Base-by-base conservation (phyloP, 805 yeast species). In the Cyberlindnera meyerae region DNA sequence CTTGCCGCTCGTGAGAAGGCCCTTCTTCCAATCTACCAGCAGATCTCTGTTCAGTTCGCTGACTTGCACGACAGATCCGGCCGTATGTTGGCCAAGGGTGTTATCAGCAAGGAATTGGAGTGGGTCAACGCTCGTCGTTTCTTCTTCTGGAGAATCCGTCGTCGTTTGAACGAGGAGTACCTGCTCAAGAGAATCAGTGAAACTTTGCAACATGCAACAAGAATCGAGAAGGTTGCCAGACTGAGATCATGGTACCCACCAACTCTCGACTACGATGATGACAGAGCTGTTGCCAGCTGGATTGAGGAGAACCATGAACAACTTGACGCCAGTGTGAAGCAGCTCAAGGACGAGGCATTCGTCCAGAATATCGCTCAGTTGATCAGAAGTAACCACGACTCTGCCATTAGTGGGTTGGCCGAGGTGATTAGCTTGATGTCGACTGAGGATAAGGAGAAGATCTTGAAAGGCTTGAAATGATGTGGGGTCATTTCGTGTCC, bases 71-170 rank as follows among this genome's bases (percentile, higher is more conserved):
- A 93, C 62, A 79, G 97, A 68, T 81, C 97, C 11, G 95, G 93
- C 25, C 90, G 98, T 66, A 93, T 93, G 97, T 63, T 83, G 65
- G 94, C 95, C 38, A 94, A 93, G 75, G 95, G 90, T 41, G 83
- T 82, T 41, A 87, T 93, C 54, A 75, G 82, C 51, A 82, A 83
- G 59, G 93, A 87, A 52, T 66, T 93, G 36, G 79, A 82, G 54
- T 89, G 96, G 96, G 62, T 63, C 31, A 73, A 88, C 34, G 76
- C 97, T 21, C 86, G 99, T 72, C 79, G 97, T 57, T 85, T 74
- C 79, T 93, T 93, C 79, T 93, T 86, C 93, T 93, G 98, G 98
- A 81, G 99, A 65, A 76, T 87, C 44, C 85, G 97, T 69, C 82
- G 98, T 67, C 86, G 96, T 63, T 70, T 93, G 63, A 81, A 84